Percentiles rank a stretch among this genome's conserved stretches.
phyloP scores from a whole-genome alignment of 495 filamentous ascomycete species.

The Xylaria scruposa region DNA sequence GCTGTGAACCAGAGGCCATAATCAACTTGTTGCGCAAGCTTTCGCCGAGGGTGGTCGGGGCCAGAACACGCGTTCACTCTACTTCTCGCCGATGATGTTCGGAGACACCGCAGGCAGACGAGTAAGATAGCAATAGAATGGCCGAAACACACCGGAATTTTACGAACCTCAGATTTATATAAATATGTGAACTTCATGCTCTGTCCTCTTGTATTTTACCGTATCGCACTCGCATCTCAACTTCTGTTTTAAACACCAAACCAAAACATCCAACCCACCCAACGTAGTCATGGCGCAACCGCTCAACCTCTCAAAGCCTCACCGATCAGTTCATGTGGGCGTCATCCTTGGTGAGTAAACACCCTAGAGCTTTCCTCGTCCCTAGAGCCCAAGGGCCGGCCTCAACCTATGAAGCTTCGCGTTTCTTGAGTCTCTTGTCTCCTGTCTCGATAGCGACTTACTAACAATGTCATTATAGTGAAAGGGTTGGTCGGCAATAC shows the following conservation, averaged over 20 bases:
- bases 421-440: no score
- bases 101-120: neutral
- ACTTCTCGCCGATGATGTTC: slow-evolving; percentile 6
- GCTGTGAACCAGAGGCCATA: neutral
- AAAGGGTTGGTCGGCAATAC: neutral
- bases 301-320: slow-evolving; percentile 13
- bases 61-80: neutral
- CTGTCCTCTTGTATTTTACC: neutral
- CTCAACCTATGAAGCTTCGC: no score
- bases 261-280: neutral
- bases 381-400: neutral
- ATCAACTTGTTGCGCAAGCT: neutral
- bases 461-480: neutral
- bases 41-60: slow-evolving; percentile 16
- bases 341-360: slow-evolving; percentile 12
- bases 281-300: slow-evolving; percentile 13
- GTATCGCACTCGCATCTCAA: neutral
- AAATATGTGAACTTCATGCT: neutral
- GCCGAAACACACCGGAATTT: neutral
- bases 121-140: neutral
- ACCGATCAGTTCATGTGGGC: slow-evolving; percentile 14
- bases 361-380: neutral
- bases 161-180: neutral
- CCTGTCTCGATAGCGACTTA: neutral
- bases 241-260: neutral